Base-by-base conservation (phyloP, 306 rosid species). In the Fragaria iinumae region DNA sequence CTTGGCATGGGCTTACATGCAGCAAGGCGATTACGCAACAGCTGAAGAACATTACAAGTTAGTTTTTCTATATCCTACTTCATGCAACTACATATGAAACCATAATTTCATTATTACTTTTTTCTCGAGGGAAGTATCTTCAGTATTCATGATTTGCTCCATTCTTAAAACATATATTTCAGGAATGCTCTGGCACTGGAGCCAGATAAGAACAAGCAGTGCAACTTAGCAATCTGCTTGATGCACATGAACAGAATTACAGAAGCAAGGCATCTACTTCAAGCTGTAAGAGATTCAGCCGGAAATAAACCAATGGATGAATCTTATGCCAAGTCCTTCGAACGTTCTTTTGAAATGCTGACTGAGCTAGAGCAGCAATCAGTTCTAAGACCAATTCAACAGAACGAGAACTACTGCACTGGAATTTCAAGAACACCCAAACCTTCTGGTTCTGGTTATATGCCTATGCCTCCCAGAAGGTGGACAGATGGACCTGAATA, bases 1-100 rank as follows among this genome's bases (percentile, higher is more conserved):
- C 87, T 84, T 92, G 84, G 98, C 97, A 39, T 95, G 97, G 97
- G 98, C 98, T 73, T 95, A 87, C 86, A 67, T 92, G 92, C 97
- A 90, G 81, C 91, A 85, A 77, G 85, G 80, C 29, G 91, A 92
- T 63, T 87, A 89, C 74, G 76, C 59, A 72, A 50, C 75, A 21
- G 91, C 97, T 4, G 98, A 92, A 85, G 96, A 90, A 69, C 84
- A 89, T 83, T 95, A 95, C 83, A 78, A 91, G 98, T 84, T 36
- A 43, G 84, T 60, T 39, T 74, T 67, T 50, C 68, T 63, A 52
- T 79, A 18, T 44, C 64, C 18, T 68, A 53, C 78, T 57, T 57
- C 59, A 34, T 39, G 23, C 45, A 36, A 4, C 27, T 71, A 38
- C 44, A 36, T 44, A 44, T 38, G 67, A 72, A 72, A 55, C 39